phyloP scores from a whole-genome alignment of 108 stramenopile species.

The Cyclotella choctawhatcheeana region DNA sequence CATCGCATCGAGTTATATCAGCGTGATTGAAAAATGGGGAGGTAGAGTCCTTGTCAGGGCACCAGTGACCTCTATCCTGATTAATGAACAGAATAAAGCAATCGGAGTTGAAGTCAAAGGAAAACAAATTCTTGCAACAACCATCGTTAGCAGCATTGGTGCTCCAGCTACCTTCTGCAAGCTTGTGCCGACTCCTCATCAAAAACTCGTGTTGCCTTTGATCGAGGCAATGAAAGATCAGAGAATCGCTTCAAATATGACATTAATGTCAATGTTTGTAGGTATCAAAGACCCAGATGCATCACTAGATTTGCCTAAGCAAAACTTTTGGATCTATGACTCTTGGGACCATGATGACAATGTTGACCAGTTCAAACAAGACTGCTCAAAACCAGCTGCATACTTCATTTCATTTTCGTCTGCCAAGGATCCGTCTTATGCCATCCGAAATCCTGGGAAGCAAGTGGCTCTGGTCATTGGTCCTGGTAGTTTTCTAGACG shows the following conservation, averaged over 20 bases:
- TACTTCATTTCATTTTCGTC: conserved; percentile 49
- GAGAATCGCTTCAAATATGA: no score
- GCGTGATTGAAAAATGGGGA: conserved; percentile 31
- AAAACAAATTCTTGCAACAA: conserved; percentile 24
- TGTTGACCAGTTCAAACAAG: conserved; percentile 29
- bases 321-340: conserved; percentile 50
- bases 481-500: conserved; percentile 36
- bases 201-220: neutral
- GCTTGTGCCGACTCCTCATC: neutral
- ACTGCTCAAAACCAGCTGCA: conserved; percentile 28
- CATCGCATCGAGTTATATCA: conserved; percentile 29
- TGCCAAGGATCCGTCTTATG: conserved; percentile 55
- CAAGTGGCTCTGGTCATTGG: conserved; percentile 51
- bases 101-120: conserved; percentile 36
- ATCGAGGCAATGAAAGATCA: conserved; percentile 5
- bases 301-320: conserved; percentile 26
- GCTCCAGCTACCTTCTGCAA: conserved; percentile 23
- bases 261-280: conserved; percentile 29
- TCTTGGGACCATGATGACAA: conserved; percentile 43
- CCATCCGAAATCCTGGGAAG: conserved; percentile 38
- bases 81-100: conserved; percentile 13
- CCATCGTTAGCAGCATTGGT: conserved; percentile 33
- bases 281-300: conserved; percentile 26
- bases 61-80: conserved; percentile 35
- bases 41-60: conserved; percentile 32